Base-by-base conservation (phyloP, 345 rosid species). In the Balakata baccata region DNA sequence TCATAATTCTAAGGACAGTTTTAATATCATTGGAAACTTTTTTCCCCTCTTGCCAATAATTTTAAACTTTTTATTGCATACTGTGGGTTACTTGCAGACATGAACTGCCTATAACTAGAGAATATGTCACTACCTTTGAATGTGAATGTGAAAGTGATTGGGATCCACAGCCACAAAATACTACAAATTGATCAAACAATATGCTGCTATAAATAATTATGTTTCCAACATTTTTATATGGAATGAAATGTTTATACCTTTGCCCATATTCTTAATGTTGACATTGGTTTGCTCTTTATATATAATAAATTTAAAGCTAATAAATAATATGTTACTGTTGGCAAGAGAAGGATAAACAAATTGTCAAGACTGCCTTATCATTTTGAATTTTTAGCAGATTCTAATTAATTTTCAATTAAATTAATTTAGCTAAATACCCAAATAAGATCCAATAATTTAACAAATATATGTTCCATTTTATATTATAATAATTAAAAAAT, bases 221-320 rank as follows among this genome's bases (percentile, higher is more conserved):
- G 74, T 68, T 52, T 22, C 76, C 72, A 12, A 62, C 50, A 34
- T 39, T 58, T 65, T 2, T 29, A 2, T 58, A 37, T 22, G 14
- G 11, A 50, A 49, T 72, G 45, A 38, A 51, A 52, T 59, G 57
- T 39, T 25, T 43, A 3, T 12, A 6, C 12, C 11, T 20, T 16
- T 38, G 60, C 53, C 29, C 63, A 3, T n/a, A 56, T 65, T 69
- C 78, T 45, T 29, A 34, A 70, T 79, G 69, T 11, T 65, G 78
- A 74, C 78, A 65, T 64, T 50, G 57, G 10, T 25, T 49, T 1
- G 5, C 34, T 20, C 68, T 58, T 4, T 29, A 34, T 11, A 16
- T 20, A 45, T 29, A 29, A 29, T 29, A 29, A 29, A 29, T 1
- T 29, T 29, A 29, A 29, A 29, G 34, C 34, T 29, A 29, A 29